Evolutionary conservation across 495 filamentous ascomycete genomes (phyloP).

Genomic region (Penicillium ucsense): DNA sequence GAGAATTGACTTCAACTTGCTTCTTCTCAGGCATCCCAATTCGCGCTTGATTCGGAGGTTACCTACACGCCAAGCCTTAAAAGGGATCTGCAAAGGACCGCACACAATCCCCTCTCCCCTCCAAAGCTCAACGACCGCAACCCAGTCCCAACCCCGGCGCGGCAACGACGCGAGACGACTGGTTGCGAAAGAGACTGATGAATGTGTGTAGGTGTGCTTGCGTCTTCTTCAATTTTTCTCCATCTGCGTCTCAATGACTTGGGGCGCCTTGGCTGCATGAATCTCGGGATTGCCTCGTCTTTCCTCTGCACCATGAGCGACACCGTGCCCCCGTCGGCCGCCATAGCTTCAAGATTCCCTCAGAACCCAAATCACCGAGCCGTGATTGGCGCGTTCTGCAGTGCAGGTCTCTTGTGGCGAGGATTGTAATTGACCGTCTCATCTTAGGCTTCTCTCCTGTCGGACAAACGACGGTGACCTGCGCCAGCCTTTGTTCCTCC

Average conservation of each 20-base stretch:
- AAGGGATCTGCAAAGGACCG: conserved; percentile 17
- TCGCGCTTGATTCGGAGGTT: too few species aligned
- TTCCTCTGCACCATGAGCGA: conserved; percentile 14
- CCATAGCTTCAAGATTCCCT: conserved; percentile 5
- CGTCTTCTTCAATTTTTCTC: neutral
- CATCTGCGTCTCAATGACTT: neutral
- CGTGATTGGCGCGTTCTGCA: too few species aligned
- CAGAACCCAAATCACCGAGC: neutral
- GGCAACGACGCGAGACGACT: conserved; percentile 2
- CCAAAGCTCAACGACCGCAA: conserved; percentile 2
- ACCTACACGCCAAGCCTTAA: too few species aligned
- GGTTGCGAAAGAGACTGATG: conserved; percentile 23
- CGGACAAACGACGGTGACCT: conserved; percentile 22
- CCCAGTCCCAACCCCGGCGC: neutral
- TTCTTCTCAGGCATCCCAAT: too few species aligned
- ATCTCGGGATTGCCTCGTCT: neutral
- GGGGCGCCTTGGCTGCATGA: neutral
- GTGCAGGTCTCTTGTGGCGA: conserved; percentile 7
- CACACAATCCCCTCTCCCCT: conserved; percentile 13
- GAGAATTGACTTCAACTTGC: neutral
- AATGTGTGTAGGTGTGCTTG: conserved; percentile 17
- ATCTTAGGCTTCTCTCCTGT: conserved; percentile 14
- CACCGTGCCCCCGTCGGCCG: conserved; percentile 9
- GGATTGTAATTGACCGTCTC: conserved; percentile 11
- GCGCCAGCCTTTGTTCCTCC: conserved; percentile 18